Base-by-base conservation (phyloP, 805 yeast genomes). In the Barnettozyma vustinii region DNA sequence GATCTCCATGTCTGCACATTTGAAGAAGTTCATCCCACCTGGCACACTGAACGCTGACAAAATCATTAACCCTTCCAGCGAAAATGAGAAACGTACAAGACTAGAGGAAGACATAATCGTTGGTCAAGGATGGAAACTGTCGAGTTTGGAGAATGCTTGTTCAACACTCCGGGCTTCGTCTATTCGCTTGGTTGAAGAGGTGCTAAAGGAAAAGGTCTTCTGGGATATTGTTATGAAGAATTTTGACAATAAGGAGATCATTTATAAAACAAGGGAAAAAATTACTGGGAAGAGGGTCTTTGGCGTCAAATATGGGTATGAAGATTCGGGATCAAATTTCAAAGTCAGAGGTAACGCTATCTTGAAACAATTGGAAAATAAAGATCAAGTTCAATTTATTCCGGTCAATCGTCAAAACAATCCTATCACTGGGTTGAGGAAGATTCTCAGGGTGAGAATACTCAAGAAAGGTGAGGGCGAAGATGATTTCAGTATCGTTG, bases 291-390 rank as follows among this genome's bases (percentile, higher is more conserved):
- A 80, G 9, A 69, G 69, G 49, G 69, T 74, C 2, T 74, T 91
- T 40, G 95, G 92, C 4, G 84, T 92, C 35, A 88, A 87, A 58
- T 94, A 86, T 61, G 98, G 98, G 0, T 92, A 79, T 68, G 91
- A 85, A 16, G 97, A 91, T 64, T 81, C 96, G 0, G 99, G 98
- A 0, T 87, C 96, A 1, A 77, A 72, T 19, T 88, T 80, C 58
- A 71, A 69, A 50, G 67, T 66, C 56, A 75, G 77, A 54, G 97
- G 97, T 2, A 67, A 84, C 40, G 97, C 96, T 0, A 64, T 85
- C 0, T 67, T 90, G 52, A 76, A 80, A 43, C 80, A 83, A 48
- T 67, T 76, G 30, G 53, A 58, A 1, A 58, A 60, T 50, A 54
- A 60, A 51, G 51, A 62, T 21, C 67, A 69, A 20, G 78, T 87